Evolutionary conservation across 352 stramenopile genomes (phyloP).

Genomic region (Phytophthora sansomeana): DNA sequence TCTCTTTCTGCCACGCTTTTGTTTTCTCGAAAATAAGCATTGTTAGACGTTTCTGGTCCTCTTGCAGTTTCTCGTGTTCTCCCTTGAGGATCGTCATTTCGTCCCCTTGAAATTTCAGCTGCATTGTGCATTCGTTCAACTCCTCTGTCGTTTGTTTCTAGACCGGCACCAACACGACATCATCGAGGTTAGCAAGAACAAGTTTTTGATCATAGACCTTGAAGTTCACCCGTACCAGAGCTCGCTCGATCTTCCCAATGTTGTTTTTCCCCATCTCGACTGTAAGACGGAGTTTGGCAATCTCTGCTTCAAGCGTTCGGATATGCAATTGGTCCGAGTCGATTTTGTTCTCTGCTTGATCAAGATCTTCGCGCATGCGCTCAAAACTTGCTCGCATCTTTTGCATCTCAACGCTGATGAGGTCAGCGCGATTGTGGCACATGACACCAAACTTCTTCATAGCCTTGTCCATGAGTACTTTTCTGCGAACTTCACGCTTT

Average conservation of each 20-base stretch:
- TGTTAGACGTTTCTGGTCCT: slow-evolving; percentile 64
- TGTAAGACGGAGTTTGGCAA: slow-evolving; percentile 68
- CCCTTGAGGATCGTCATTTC: slow-evolving; percentile 44
- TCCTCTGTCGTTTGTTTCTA: slow-evolving; percentile 69
- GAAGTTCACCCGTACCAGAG: slow-evolving; percentile 47
- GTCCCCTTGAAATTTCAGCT: slow-evolving; percentile 39
- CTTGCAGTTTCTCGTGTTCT: slow-evolving; percentile 48
- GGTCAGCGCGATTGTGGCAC: slow-evolving; percentile 65
- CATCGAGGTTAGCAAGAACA: background rate
- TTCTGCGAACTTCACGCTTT: slow-evolving; percentile 75
- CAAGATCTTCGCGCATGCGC: slow-evolving; percentile 57
- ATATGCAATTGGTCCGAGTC: slow-evolving; percentile 75
- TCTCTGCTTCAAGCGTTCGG: slow-evolving; percentile 66
- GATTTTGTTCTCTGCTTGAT: slow-evolving; percentile 76
- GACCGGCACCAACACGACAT: background rate
- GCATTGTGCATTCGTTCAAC: slow-evolving; percentile 47
- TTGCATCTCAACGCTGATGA: slow-evolving; percentile 67
- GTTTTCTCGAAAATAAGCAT: slow-evolving; percentile 78
- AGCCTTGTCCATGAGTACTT: slow-evolving; percentile 75
- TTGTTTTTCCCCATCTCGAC: slow-evolving; percentile 71
- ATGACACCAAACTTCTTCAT: slow-evolving; percentile 76
- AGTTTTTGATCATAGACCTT: too few relatives aligned
- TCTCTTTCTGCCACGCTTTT: slow-evolving; percentile 75
- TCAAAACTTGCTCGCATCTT: slow-evolving; percentile 56
- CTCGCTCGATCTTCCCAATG: slow-evolving; percentile 52